Conservation (phyloP, 257 asterid species). For the Lycium ferocissimum region DNA sequence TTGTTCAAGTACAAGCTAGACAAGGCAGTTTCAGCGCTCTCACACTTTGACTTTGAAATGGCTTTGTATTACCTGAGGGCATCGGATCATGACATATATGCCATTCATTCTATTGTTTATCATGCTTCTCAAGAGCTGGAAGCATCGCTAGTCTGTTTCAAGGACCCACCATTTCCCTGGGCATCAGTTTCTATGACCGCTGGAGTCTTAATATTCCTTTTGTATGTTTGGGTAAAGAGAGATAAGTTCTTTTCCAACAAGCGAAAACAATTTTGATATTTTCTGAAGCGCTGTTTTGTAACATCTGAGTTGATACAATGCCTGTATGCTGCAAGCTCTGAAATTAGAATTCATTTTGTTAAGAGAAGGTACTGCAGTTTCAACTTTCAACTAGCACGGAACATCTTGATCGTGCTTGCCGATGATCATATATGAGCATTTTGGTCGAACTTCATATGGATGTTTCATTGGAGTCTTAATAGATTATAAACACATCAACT, state of each 20-base stretch:
- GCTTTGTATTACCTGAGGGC: conserved; percentile 76
- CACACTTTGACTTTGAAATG: conserved; percentile 91
- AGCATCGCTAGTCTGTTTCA: conserved; percentile 80
- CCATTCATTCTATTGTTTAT: conserved; percentile 76
- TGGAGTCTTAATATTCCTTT: conserved; percentile 56
- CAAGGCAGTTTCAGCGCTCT: conserved; percentile 73
- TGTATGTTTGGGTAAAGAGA: conserved; percentile 67
- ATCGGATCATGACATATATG: conserved; percentile 85
- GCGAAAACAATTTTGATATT: conserved; percentile 89
- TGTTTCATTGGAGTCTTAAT: neutral
- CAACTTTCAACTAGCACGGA: neutral
- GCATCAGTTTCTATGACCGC: conserved; percentile 51
- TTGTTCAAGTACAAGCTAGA: conserved; percentile 88
- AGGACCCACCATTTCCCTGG: conserved; percentile 98
- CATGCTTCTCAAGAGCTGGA: conserved; percentile 84
- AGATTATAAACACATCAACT: conserved; percentile 15
- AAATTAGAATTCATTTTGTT: conserved; percentile 7
- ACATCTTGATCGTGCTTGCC: conserved; percentile 15
- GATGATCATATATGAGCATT: neutral
- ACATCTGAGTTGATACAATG: conserved; percentile 39
- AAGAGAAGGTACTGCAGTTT: conserved; percentile 30
- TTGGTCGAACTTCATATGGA: conserved; percentile 10
- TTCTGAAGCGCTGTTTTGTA: conserved; percentile 35
- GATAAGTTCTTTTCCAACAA: conserved; percentile 77
- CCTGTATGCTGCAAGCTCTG: conserved; percentile 47